These are phyloP conservation scores for Rossbeevera mucosa DNA, from an alignment of 768 basidiomycete species.

Conservation along the genomic window DNA sequence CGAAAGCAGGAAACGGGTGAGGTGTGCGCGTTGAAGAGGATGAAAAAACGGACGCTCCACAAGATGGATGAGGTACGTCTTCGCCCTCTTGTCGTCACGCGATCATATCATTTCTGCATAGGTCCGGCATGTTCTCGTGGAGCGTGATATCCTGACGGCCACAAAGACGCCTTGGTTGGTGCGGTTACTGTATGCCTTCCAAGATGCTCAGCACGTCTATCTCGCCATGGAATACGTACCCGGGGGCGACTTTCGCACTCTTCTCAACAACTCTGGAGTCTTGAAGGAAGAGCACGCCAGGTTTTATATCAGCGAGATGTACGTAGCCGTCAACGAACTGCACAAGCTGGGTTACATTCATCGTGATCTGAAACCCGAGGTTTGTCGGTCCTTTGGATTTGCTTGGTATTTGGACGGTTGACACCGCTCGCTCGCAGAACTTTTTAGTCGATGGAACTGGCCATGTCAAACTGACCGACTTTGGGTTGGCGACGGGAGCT, in stretches of 20 bases:
- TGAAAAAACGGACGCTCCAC: conserved; percentile 88
- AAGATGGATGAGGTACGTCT: conserved; percentile 97
- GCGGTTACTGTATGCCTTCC: conserved; percentile 91
- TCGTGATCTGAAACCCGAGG: conserved; percentile 97
- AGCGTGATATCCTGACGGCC: conserved; percentile 94
- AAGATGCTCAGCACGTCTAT: conserved; percentile 86
- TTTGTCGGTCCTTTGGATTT: conserved; percentile 30
- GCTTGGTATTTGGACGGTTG: neutral
- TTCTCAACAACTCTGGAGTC: conserved; percentile 96
- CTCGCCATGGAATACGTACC: conserved; percentile 99
- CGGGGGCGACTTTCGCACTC: conserved; percentile 95
- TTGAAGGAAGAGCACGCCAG: conserved; percentile 95
- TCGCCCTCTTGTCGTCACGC: neutral
- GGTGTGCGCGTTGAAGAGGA: conserved; percentile 96
- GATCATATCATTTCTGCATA: conserved; percentile 25
- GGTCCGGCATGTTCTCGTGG: conserved; percentile 97
- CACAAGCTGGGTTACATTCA: conserved; percentile 99
- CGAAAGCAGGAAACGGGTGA: conserved; percentile 94
- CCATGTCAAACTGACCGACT: conserved; percentile 97
- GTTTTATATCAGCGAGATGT: conserved; percentile 99
- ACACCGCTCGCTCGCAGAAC: conserved; percentile 50
- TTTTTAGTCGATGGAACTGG: conserved; percentile 94
- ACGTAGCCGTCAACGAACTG: conserved; percentile 85
- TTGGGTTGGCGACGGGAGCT: conserved; percentile 94
- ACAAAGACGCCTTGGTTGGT: conserved; percentile 99